Evolutionary conservation across 306 rosid species (phyloP).

Genomic region (Lupinus albus): DNA sequence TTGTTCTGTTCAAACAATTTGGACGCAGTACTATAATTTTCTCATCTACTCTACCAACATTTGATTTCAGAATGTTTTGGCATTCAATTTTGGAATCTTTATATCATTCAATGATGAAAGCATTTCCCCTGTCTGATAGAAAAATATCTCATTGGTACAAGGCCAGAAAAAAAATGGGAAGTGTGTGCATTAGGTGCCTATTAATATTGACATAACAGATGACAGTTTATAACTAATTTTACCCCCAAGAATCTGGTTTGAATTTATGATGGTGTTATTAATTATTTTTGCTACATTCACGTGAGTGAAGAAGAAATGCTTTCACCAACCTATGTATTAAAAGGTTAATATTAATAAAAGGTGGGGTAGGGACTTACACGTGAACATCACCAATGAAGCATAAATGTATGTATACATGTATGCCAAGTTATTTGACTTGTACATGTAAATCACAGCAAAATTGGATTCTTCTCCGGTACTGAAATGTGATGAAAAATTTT

Average conservation of each 20-base stretch:
- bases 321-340: background rate
- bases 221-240: background rate
- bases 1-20: background rate
- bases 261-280: background rate
- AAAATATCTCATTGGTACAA: background rate
- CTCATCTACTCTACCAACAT: background rate
- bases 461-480: too few relatives aligned
- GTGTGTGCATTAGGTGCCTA: background rate
- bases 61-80: slow-evolving; percentile 9
- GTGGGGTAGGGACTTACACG: too few relatives aligned
- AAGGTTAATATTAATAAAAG: background rate
- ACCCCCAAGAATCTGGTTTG: background rate
- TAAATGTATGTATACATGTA: too few relatives aligned
- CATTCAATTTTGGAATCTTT: background rate
- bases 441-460: too few relatives aligned
- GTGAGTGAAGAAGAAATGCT: background rate
- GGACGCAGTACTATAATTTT: background rate
- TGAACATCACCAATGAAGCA: too few relatives aligned
- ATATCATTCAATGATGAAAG: background rate
- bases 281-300: slow-evolving; percentile 6
- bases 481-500: too few relatives aligned
- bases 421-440: too few relatives aligned
- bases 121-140: background rate
- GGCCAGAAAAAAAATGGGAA: background rate
- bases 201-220: too few relatives aligned